These are phyloP conservation scores for Apiospora sp. DNA, from an alignment of 2,329 filamentous ascomycete species.

Conservation along the genomic window DNA sequence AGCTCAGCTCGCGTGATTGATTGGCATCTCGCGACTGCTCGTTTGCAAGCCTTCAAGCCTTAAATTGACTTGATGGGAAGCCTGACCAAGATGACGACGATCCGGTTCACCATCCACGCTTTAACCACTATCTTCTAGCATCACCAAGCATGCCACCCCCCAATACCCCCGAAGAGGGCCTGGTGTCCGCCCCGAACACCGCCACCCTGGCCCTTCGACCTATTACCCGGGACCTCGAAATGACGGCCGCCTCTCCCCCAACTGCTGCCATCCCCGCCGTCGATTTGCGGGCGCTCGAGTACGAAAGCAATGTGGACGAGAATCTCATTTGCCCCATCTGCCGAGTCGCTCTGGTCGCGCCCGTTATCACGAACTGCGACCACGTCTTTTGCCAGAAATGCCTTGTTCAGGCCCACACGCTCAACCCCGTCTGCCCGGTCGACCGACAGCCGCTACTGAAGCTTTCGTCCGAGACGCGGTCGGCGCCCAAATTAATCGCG, in stretches of 20 bases:
- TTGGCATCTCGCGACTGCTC: background rate
- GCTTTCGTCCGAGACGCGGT: conserved; percentile 41
- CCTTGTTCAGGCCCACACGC: conserved; percentile 53
- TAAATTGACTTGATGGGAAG: background rate
- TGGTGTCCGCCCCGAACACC: conserved; percentile 27
- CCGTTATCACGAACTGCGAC: conserved; percentile 68
- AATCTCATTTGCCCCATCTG: conserved; percentile 64
- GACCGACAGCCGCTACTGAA: conserved; percentile 56
- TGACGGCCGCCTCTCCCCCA: background rate
- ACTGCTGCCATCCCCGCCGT: conserved; percentile 34
- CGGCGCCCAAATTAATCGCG: conserved; percentile 57
- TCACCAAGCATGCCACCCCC: conserved; percentile 43
- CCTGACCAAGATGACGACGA: conserved; percentile 1
- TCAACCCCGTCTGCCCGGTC: conserved; percentile 61
- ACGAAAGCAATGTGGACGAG: conserved; percentile 52
- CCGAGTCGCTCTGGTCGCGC: conserved; percentile 66
- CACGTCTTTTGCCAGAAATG: conserved; percentile 72
- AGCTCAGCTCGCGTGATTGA: conserved; percentile 6
- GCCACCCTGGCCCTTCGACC: conserved; percentile 39
- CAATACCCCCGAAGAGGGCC: conserved; percentile 46
- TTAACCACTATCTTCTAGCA: background rate
- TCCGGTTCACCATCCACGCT: background rate
- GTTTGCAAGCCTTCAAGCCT: conserved; percentile 1
- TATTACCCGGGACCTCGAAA: conserved; percentile 32
- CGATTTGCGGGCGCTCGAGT: conserved; percentile 55